A percentile compares a stretch with the other conserved stretches of the same genome.
These are phyloP conservation scores for Rhynchosporium graminicola DNA, from an alignment of 2,329 filamentous ascomycete genomes.

Conservation along the genomic window DNA sequence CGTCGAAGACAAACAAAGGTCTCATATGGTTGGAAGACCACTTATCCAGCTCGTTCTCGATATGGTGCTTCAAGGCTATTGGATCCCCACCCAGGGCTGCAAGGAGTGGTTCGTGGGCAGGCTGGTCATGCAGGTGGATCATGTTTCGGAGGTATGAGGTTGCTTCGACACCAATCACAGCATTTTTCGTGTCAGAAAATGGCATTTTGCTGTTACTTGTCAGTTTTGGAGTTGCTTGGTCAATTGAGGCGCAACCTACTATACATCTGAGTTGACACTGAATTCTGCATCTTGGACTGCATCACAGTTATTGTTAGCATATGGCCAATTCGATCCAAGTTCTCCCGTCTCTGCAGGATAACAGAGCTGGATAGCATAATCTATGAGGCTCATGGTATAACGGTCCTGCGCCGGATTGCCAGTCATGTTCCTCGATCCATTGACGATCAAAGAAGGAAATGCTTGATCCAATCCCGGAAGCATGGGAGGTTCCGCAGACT, in stretches of 20 bases:
- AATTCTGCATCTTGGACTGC: constrained; percentile 19
- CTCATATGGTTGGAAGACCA: constrained; percentile 70
- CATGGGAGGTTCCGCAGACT: neutral
- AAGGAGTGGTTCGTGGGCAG: constrained; percentile 82
- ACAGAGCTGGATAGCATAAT: neutral
- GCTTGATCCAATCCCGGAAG: no score
- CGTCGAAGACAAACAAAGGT: constrained; percentile 92
- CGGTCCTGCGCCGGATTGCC: neutral
- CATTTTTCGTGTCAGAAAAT: constrained; percentile 43
- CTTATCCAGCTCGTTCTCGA: constrained; percentile 73
- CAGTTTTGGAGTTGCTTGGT: neutral
- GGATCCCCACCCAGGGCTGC: constrained; percentile 88
- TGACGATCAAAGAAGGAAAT: neutral
- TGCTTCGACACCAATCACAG: constrained; percentile 82
- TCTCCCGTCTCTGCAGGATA: neutral
- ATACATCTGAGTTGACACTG: constrained; percentile 16
- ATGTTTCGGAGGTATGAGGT: constrained; percentile 83
- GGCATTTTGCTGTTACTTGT: constrained; percentile 14
- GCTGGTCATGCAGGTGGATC: constrained; percentile 58
- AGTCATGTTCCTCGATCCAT: neutral
- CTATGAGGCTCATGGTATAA: neutral
- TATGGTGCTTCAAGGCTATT: constrained; percentile 71
- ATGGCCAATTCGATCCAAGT: constrained; percentile 11
- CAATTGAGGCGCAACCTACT: constrained; percentile 10
- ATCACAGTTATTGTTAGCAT: constrained; percentile 13